These are phyloP conservation scores for Cercospora zeae-maydis DNA, from an alignment of 2,329 filamentous ascomycete genomes.

Conservation along the genomic window DNA sequence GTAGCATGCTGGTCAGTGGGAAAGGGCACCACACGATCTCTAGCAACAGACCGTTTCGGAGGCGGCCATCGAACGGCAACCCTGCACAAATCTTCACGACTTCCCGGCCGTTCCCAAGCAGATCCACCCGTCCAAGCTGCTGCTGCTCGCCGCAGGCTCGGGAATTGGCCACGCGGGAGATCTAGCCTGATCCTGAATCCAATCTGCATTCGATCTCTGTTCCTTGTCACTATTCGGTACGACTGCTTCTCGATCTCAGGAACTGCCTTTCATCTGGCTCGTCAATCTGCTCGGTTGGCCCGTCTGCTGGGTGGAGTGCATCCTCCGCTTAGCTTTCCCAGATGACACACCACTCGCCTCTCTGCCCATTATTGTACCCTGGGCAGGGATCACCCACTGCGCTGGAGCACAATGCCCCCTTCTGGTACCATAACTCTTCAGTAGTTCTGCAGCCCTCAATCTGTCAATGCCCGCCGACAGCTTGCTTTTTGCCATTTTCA, in stretches of 20 bases:
- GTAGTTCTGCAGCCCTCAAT: slow-evolving; percentile 9
- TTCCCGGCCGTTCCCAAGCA: neutral
- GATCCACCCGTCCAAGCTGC: neutral
- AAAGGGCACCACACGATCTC: neutral
- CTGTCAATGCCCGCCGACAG: neutral
- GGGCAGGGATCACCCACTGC: slow-evolving; percentile 3
- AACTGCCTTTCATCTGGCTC: slow-evolving; percentile 11
- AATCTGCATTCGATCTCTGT: slow-evolving; percentile 21
- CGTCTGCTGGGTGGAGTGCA: slow-evolving; percentile 11
- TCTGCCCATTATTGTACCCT: slow-evolving; percentile 1
- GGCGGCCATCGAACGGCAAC: neutral
- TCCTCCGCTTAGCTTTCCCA: slow-evolving; percentile 7
- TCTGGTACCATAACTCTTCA: slow-evolving; percentile 12
- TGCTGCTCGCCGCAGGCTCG: neutral
- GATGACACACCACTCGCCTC: slow-evolving; percentile 16
- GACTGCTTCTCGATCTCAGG: slow-evolving; percentile 16
- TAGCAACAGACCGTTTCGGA: neutral
- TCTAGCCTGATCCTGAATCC: slow-evolving; percentile 12
- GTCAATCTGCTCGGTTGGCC: slow-evolving; percentile 4
- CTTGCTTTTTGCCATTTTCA: neutral
- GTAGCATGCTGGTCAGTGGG: neutral
- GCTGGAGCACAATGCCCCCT: slow-evolving; percentile 7
- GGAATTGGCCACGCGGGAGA: slow-evolving; percentile 14
- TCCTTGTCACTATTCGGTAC: slow-evolving; percentile 15
- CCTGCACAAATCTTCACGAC: neutral